Evolutionary conservation across 2,329 filamentous ascomycete species (phyloP), one percentile per base, ranked within the genome.

Genomic region (Cytospora mali): DNA sequence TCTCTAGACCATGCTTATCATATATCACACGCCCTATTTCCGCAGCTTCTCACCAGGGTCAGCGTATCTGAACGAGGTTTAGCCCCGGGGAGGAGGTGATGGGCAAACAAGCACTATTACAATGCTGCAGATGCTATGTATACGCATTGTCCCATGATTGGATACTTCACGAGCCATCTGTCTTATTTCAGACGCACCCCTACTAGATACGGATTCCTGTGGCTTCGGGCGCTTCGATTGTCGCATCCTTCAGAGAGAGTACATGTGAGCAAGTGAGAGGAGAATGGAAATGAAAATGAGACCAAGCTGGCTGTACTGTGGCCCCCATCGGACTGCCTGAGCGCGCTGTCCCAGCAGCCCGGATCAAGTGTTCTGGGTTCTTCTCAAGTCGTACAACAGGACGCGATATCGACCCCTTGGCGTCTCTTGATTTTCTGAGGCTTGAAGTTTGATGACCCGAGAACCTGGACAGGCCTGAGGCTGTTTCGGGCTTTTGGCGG

Each of bases 341-440:
- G 14, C 33, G 14, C 33, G 33, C 33, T 39, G 55, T 46, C 55
- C 31, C 21, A 14, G 42, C 11, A 25, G 48, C 48, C 56, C 29
- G 56, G 56, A 28, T 21, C 56, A 49, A 39, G 48, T 6, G 9
- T 21, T 23, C 31, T 58, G 49, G 13, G 33, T 42, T 23, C 11
- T 52, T 13, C 7, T 53, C 49, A 16, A 59, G 57, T 59, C 35
- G 57, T 39, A 59, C 57, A 46, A 46, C 18, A 53, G 29, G 29
- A 46, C 39, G 21, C 39, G 14, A 33, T 29, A 48, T 48, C 53
- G 35, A 46, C 50, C 25, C 33, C 49, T 54, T 48, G 57, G 57
- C 35, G 35, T 21, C 31, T 18, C n/a, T 33, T 52, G 31, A 33
- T 21, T 48, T 60, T n/a, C 46, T 31, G 28, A 21, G 27, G 35